A percentile compares a stretch with the other conserved stretches of the same genome.
Conservation (phyloP, 140 eudicot genomes). For the Flaveria floridana region DNA sequence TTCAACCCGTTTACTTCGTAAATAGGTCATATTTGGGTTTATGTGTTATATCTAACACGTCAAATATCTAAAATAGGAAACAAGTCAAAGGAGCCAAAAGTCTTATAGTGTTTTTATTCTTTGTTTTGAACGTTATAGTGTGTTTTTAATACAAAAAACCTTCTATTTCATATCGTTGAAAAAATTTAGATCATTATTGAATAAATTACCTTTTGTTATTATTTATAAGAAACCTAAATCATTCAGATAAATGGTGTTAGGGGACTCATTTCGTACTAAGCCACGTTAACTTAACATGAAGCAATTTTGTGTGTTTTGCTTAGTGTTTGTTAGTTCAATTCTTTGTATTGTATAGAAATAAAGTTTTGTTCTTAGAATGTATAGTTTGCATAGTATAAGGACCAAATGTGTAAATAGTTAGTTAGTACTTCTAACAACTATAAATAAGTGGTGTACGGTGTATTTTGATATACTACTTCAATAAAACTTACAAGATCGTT, state of each 20-base stretch:
- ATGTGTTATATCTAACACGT: not conserved
- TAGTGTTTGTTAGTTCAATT: not conserved
- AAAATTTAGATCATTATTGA: not conserved
- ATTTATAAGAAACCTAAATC: not conserved
- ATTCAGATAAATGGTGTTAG: not conserved
- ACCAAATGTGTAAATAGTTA: no score
- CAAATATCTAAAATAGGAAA: slow-evolving; percentile 1
- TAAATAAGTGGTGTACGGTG: no score
- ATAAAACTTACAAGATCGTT: no score
- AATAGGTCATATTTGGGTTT: not conserved
- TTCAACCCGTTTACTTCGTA: not conserved
- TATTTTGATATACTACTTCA: no score
- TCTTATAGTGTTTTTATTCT: not conserved
- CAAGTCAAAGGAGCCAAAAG: not conserved
- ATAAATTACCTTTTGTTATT: not conserved
- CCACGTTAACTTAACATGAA: not conserved
- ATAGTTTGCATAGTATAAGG: no score
- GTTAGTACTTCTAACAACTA: no score
- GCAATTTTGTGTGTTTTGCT: not conserved
- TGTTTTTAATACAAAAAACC: not conserved
- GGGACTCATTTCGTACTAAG: not conserved
- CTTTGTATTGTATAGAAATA: no score
- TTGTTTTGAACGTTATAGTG: no score
- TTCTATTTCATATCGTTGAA: no score
- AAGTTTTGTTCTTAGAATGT: no score